Conservation (phyloP, 257 asterid genomes). For the Nicotiana undulata region DNA sequence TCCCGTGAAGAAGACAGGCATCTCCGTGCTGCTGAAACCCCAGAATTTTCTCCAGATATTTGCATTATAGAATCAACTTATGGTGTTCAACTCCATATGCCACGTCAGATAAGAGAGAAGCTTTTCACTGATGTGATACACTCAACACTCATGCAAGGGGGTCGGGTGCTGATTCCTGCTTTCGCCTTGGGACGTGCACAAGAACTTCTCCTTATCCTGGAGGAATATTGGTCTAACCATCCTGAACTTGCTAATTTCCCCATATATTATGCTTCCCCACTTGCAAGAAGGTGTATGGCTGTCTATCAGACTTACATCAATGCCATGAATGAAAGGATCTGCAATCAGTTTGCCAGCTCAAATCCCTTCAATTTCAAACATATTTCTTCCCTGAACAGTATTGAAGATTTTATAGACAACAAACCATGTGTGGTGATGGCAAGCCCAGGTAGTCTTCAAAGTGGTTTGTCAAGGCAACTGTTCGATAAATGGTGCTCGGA, state of each 20-base stretch:
- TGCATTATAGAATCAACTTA: slow-evolving; percentile 96
- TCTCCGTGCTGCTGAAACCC: too few species aligned
- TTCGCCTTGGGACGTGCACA: slow-evolving; percentile 97
- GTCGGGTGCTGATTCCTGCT: slow-evolving; percentile 92
- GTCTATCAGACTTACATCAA: slow-evolving; percentile 93
- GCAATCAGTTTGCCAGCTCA: slow-evolving; percentile 60
- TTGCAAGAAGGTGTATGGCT: slow-evolving; percentile 93
- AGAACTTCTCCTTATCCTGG: slow-evolving; percentile 87
- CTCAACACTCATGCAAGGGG: slow-evolving; percentile 73
- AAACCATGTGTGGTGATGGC: slow-evolving; percentile 99
- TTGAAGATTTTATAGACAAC: slow-evolving; percentile 76
- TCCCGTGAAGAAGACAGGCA: too few species aligned
- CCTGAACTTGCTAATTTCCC: slow-evolving; percentile 81
- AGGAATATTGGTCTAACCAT: slow-evolving; percentile 90
- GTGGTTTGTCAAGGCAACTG: slow-evolving; percentile 92
- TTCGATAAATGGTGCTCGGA: slow-evolving; percentile 95
- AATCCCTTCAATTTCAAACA: slow-evolving; percentile 91
- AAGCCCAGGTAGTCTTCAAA: slow-evolving; percentile 87
- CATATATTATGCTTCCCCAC: slow-evolving; percentile 94
- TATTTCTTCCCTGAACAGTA: slow-evolving; percentile 75
- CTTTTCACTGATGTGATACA: slow-evolving; percentile 89
- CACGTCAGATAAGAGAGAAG: slow-evolving; percentile 75
- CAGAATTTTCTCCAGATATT: slow-evolving; percentile 68
- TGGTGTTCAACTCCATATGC: slow-evolving; percentile 91
- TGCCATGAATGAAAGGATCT: slow-evolving; percentile 87